phyloP scores from a whole-genome alignment of 2,329 filamentous ascomycete genomes.

The Sphaerulina vaccinii region DNA sequence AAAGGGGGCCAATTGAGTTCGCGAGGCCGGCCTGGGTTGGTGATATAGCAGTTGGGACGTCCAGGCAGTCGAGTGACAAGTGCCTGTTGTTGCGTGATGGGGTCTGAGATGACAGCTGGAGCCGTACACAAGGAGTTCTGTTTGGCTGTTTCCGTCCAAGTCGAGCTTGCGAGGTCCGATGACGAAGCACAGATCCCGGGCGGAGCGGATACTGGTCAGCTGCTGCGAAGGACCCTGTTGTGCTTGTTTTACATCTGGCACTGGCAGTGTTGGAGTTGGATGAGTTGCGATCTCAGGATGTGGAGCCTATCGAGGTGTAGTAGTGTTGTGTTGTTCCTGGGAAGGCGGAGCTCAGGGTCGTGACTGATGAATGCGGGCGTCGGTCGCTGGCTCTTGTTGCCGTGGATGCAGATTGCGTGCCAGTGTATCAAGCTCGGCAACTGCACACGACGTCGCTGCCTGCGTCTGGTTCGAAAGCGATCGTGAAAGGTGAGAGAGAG shows the following conservation, averaged over 20 bases:
- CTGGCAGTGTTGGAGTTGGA: not conserved
- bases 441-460: not conserved
- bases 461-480: not conserved
- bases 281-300: not conserved
- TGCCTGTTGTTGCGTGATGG: conserved; percentile 1
- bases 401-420: not conserved
- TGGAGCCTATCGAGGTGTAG: not conserved
- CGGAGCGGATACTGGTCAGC: conserved; percentile 21
- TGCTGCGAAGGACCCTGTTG: conserved; percentile 22
- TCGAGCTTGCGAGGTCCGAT: conserved; percentile 17
- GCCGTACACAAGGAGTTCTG: not conserved
- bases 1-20: conserved; percentile 16
- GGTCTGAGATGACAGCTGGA: conserved; percentile 8
- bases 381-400: not conserved
- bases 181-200: conserved; percentile 21
- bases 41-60: conserved; percentile 1
- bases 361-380: no score
- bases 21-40: not conserved
- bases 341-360: conserved; percentile 6
- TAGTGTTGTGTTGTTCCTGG: not conserved
- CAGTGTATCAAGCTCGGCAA: not conserved
- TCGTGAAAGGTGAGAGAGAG: conserved; percentile 6
- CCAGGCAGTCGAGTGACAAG: conserved; percentile 3
- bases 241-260: conserved; percentile 22
- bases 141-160: not conserved